These are phyloP conservation scores for Ophiostoma triangulosporum DNA, from an alignment of 2,329 filamentous ascomycete genomes.

Conservation along the genomic window DNA sequence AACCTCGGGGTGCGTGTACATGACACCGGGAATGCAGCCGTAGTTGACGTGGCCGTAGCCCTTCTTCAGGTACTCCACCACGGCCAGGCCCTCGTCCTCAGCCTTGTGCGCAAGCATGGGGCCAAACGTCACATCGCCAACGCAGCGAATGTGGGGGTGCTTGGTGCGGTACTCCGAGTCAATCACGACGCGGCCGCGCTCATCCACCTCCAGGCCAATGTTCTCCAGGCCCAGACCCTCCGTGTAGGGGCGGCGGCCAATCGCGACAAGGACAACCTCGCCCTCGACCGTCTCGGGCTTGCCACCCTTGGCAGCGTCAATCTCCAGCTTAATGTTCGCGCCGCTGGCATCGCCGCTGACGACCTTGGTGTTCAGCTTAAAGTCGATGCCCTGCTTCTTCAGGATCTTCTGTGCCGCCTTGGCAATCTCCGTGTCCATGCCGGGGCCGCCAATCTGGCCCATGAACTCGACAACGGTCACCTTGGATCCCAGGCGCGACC, in stretches of 20 bases:
- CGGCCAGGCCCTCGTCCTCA: constrained; percentile 92
- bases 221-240: constrained; percentile 85
- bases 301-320: constrained; percentile 91
- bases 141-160: constrained; percentile 88
- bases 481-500: constrained; percentile 84
- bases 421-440: constrained; percentile 90
- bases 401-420: constrained; percentile 89
- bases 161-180: constrained; percentile 99
- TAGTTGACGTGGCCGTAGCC: constrained; percentile 99
- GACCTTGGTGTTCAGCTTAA: constrained; percentile 97
- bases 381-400: constrained; percentile 92
- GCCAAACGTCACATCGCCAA: constrained; percentile 92
- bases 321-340: constrained; percentile 64
- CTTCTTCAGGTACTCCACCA: constrained; percentile 94
- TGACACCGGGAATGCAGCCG: constrained; percentile 90
- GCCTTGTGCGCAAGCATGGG: constrained; percentile 99
- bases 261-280: constrained; percentile 91
- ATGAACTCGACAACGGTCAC: constrained; percentile 97
- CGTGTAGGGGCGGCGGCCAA: constrained; percentile 92
- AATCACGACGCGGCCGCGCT: constrained; percentile 88
- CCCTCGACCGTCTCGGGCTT: constrained; percentile 89
- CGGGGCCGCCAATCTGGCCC: constrained; percentile 88
- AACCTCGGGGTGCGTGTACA: constrained; percentile 98
- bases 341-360: constrained; percentile 67
- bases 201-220: constrained; percentile 80